A percentile compares a stretch with the other conserved stretches of the same genome.
These are phyloP conservation scores for Bruguiera sexangula DNA, from an alignment of 345 rosid genomes.

Conservation along the genomic window DNA sequence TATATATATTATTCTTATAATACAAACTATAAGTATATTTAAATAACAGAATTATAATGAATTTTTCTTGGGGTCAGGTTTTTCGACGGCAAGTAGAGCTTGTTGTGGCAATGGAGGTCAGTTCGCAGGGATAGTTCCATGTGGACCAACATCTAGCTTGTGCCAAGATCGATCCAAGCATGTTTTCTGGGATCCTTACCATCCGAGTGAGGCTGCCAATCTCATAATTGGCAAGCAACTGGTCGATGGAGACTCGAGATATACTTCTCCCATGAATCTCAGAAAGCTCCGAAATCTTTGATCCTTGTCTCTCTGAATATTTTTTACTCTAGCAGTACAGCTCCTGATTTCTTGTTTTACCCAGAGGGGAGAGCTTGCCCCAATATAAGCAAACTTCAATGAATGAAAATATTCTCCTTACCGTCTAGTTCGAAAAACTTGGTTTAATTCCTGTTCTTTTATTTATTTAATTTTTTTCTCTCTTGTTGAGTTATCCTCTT, in stretches of 20 bases:
- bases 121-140: constrained; percentile 79
- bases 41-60: too few species aligned
- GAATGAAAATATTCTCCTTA: too few species aligned
- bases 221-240: constrained; percentile 57
- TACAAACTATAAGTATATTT: too few species aligned
- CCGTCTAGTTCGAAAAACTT: too few species aligned
- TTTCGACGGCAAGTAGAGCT: constrained; percentile 61
- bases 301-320: background rate
- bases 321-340: too few species aligned
- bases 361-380: too few species aligned
- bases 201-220: constrained; percentile 83
- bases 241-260: constrained; percentile 46
- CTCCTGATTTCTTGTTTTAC: too few species aligned
- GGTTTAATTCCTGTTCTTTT: too few species aligned
- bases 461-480: too few species aligned
- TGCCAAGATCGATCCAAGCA: constrained; percentile 59
- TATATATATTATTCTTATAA: too few species aligned
- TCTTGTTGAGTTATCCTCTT: too few species aligned
- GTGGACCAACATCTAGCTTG: constrained; percentile 70
- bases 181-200: constrained; percentile 88
- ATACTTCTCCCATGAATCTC: constrained; percentile 60
- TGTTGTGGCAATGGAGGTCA: constrained; percentile 85
- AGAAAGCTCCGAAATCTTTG: constrained; percentile 60
- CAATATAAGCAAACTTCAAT: too few species aligned
- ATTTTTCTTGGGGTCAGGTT: constrained; percentile 37